phyloP scores from a whole-genome alignment of 352 stramenopile genomes.

The Chrysophaeum taylorii region DNA sequence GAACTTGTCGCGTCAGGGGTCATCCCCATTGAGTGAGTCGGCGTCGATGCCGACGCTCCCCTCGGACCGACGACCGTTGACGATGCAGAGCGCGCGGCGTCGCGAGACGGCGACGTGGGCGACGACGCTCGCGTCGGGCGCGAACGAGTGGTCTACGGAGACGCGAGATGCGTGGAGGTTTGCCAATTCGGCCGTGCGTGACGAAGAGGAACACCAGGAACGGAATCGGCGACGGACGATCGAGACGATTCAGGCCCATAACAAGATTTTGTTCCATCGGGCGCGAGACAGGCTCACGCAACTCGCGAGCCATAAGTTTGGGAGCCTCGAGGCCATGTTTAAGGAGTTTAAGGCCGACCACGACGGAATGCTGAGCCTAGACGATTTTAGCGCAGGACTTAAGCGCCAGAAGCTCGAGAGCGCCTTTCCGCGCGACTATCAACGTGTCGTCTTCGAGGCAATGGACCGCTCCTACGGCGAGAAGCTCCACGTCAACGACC shows the following conservation, averaged over 20 bases:
- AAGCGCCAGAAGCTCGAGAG: slow-evolving; percentile 18
- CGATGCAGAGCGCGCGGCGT: too few species aligned
- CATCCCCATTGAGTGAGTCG: too few species aligned
- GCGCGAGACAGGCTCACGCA: not conserved
- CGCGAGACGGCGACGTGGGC: too few species aligned
- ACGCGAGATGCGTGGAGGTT: too few species aligned
- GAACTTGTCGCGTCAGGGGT: too few species aligned
- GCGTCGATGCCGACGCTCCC: too few species aligned
- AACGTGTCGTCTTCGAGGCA: slow-evolving; percentile 23
- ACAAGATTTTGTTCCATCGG: not conserved
- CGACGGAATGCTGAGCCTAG: not conserved
- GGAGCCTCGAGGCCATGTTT: not conserved
- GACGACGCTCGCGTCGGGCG: too few species aligned
- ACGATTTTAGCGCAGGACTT: slow-evolving; percentile 10
- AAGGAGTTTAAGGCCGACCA: not conserved
- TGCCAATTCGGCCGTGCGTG: too few species aligned
- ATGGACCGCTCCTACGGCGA: slow-evolving; percentile 17
- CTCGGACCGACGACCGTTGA: too few species aligned
- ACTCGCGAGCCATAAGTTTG: not conserved
- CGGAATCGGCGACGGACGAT: too few species aligned
- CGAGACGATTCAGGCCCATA: not conserved
- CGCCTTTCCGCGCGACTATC: slow-evolving; percentile 19
- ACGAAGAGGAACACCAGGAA: too few species aligned
- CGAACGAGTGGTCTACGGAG: too few species aligned
- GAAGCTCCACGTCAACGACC: slow-evolving; percentile 10